Evolutionary conservation across 192 early-diverging fungal genomes (phyloP).

Genomic region (Pilaira anomala): DNA sequence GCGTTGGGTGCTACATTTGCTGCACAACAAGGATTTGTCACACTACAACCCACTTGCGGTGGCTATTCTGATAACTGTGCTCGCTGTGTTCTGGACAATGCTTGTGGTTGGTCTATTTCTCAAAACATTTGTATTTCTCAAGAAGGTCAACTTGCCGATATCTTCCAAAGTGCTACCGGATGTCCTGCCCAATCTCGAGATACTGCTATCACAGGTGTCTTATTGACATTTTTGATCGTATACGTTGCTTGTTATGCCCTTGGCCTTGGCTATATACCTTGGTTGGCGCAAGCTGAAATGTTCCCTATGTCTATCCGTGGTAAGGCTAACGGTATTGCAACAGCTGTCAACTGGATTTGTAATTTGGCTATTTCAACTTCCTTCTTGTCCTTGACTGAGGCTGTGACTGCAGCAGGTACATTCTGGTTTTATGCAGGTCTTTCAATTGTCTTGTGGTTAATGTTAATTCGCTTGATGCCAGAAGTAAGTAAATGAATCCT

Average conservation of each 20-base stretch:
- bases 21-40: conserved; percentile 39
- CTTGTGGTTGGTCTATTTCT: conserved; percentile 29
- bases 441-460: conserved; percentile 41
- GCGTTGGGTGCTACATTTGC: conserved; percentile 45
- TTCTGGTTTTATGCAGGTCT: conserved; percentile 57
- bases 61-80: conserved; percentile 40
- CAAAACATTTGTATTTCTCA: conserved; percentile 11
- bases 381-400: conserved; percentile 57
- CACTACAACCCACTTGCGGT: conserved; percentile 36
- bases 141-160: not conserved
- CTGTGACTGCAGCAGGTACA: conserved; percentile 50
- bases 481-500: no score
- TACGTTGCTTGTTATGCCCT: conserved; percentile 45
- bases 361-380: conserved; percentile 65
- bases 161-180: not conserved
- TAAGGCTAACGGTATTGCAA: conserved; percentile 70
- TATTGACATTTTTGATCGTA: conserved; percentile 4
- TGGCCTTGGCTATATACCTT: conserved; percentile 53
- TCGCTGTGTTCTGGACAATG: conserved; percentile 43
- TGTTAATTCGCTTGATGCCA: conserved; percentile 64
- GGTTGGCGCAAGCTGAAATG: conserved; percentile 77
- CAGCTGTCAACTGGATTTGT: conserved; percentile 79
- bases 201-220: conserved; percentile 7
- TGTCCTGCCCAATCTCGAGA: conserved; percentile 20
- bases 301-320: conserved; percentile 69